Conservation (phyloP, 1,284 basidiomycete species). For the Malassezia vespertilionis region DNA sequence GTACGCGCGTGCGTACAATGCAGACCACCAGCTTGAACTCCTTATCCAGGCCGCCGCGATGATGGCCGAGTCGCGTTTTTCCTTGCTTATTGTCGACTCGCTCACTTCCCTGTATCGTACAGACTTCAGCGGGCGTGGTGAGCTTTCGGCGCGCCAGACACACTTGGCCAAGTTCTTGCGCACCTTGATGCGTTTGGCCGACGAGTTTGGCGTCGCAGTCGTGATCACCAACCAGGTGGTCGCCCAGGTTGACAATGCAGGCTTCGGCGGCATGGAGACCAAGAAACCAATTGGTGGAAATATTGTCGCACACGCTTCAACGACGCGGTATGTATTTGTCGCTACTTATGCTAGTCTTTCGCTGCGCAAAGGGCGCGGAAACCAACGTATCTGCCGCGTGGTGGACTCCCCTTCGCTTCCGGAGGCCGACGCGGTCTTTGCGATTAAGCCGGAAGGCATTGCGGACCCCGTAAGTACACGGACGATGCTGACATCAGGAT, state of each 20-base stretch:
- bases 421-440: constrained; percentile 89
- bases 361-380: constrained; percentile 82
- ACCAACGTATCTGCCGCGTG: constrained; percentile 88
- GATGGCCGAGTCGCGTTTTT: constrained; percentile 61
- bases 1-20: constrained; percentile 95
- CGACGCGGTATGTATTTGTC: constrained; percentile 30
- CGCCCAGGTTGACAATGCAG: constrained; percentile 85
- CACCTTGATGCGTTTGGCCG: constrained; percentile 80
- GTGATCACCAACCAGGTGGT: constrained; percentile 98
- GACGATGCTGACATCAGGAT: constrained; percentile 10
- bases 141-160: constrained; percentile 85
- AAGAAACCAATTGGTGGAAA: constrained; percentile 75
- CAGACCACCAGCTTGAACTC: constrained; percentile 87
- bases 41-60: constrained; percentile 84
- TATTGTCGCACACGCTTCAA: constrained; percentile 48
- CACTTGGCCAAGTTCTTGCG: constrained; percentile 96
- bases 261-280: constrained; percentile 58
- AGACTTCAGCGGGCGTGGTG: constrained; percentile 89
- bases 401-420: constrained; percentile 96
- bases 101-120: constrained; percentile 91
- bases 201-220: constrained; percentile 96
- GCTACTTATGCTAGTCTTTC: constrained; percentile 56
- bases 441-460: constrained; percentile 56
- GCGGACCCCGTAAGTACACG: constrained; percentile 33
- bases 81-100: constrained; percentile 89